Percentiles rank a stretch among this genome's conserved stretches.
Conservation (phyloP, 2,329 filamentous ascomycete species). For the Blastomyces silverae region DNA sequence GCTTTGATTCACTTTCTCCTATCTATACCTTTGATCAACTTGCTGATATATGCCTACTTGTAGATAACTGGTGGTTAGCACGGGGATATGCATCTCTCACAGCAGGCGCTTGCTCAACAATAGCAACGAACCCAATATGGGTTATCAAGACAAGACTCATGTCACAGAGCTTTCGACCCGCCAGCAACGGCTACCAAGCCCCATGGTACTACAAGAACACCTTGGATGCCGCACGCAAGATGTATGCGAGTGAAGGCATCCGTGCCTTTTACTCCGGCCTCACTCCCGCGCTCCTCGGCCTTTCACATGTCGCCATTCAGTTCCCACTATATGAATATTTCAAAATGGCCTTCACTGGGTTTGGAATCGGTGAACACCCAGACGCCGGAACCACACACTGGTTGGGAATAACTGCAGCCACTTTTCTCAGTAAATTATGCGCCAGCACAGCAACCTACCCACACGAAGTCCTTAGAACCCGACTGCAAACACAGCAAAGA, state of each 20-base stretch:
- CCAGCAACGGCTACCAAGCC: conserved; percentile 45
- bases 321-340: conserved; percentile 94
- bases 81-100: conserved; percentile 85
- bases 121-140: conserved; percentile 97
- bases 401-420: conserved; percentile 77
- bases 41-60: conserved; percentile 16
- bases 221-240: conserved; percentile 85
- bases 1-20: conserved; percentile 20
- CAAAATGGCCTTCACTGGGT: conserved; percentile 82
- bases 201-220: conserved; percentile 86
- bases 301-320: conserved; percentile 94
- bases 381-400: conserved; percentile 62
- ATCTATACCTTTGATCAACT: conserved; percentile 16
- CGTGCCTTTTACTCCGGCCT: conserved; percentile 92
- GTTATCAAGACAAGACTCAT: conserved; percentile 98
- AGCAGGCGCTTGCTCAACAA: conserved; percentile 84
- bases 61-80: conserved; percentile 69
- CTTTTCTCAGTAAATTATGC: conserved; percentile 87
- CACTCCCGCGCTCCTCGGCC: conserved; percentile 79
- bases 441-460: conserved; percentile 95
- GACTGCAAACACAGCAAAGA: conserved; percentile 86
- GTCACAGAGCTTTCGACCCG: conserved; percentile 61
- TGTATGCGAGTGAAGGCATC: conserved; percentile 87
- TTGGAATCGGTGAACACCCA: conserved; percentile 70
- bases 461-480: conserved; percentile 89